Evolutionary conservation across 129 eudicot species (phyloP).

Genomic region (Dittrichia graveolens): DNA sequence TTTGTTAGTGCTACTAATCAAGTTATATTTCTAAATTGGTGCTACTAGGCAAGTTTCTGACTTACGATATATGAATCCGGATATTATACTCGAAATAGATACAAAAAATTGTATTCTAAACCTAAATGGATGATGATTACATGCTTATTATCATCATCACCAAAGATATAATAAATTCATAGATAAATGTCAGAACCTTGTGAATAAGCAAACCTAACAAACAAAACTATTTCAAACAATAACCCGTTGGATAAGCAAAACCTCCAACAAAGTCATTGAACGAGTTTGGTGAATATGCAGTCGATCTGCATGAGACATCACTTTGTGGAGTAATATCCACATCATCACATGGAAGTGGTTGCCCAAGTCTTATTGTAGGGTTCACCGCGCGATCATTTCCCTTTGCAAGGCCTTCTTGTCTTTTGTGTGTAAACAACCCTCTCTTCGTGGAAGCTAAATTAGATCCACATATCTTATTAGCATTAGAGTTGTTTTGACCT

Average conservation of each 20-base stretch:
- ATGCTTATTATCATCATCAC: slow-evolving; percentile 5
- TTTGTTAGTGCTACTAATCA: too few relatives aligned
- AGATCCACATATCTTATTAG: slow-evolving; percentile 15
- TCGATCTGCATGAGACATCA: slow-evolving; percentile 9
- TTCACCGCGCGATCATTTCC: background rate
- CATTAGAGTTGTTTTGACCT: background rate
- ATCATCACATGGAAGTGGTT: slow-evolving; percentile 22
- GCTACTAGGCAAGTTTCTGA: too few relatives aligned
- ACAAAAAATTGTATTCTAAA: background rate
- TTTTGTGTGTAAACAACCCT: slow-evolving; percentile 16
- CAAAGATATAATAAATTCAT: background rate
- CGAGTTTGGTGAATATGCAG: slow-evolving; percentile 9
- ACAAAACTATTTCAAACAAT: slow-evolving; percentile 26
- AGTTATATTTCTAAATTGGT: too few relatives aligned
- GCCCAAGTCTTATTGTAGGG: slow-evolving; percentile 29
- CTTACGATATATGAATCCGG: too few relatives aligned
- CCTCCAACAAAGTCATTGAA: slow-evolving; percentile 24
- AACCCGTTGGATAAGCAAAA: slow-evolving; percentile 39
- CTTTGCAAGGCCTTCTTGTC: slow-evolving; percentile 8
- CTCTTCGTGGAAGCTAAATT: slow-evolving; percentile 4
- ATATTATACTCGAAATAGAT: background rate
- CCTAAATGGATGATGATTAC: background rate
- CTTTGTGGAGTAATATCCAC: background rate
- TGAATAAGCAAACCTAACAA: background rate
- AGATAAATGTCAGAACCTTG: too few relatives aligned